A percentile compares a stretch with the other conserved stretches of the same genome.
Conservation (phyloP, 306 rosid species). For the Bauhinia variegata region DNA sequence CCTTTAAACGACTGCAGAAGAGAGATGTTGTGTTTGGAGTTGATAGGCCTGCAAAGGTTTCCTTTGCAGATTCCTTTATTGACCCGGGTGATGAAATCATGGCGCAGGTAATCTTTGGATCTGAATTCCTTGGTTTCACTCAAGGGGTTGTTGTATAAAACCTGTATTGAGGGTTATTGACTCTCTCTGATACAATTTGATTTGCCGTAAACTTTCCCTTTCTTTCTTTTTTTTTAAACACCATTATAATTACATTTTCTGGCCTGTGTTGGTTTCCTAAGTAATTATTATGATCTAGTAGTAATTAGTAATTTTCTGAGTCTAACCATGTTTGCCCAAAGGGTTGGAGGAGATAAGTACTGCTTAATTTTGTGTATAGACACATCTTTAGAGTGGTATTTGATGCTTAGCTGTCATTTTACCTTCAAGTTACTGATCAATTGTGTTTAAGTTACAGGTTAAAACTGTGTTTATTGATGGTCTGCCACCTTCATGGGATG, state of each 20-base stretch:
- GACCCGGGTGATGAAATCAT: constrained; percentile 98
- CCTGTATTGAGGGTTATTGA: constrained; percentile 20
- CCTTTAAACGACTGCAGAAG: constrained; percentile 89
- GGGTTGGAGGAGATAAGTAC: too few relatives aligned
- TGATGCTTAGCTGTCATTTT: constrained; percentile 10
- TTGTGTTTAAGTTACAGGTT: constrained; percentile 63
- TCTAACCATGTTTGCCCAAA: too few relatives aligned
- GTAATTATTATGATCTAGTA: not conserved
- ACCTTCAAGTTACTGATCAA: constrained; percentile 32
- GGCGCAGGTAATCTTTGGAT: constrained; percentile 79
- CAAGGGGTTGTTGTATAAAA: constrained; percentile 6
- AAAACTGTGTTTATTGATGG: constrained; percentile 98
- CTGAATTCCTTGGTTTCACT: constrained; percentile 32
- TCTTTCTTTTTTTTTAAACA: constrained; percentile 12
- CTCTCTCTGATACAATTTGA: constrained; percentile 13
- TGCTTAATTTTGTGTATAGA: too few relatives aligned
- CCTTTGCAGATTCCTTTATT: constrained; percentile 96
- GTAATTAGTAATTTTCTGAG: too few relatives aligned
- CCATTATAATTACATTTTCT: not conserved
- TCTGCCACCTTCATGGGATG: constrained; percentile 90
- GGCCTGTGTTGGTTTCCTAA: not conserved
- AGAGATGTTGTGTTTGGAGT: constrained; percentile 95
- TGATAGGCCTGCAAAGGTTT: constrained; percentile 97
- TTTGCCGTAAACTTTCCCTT: constrained; percentile 7
- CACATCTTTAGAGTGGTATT: too few relatives aligned